Evolutionary conservation across 1,284 basidiomycete species (phyloP).

Genomic region (Kalmanozyma brasiliensis): DNA sequence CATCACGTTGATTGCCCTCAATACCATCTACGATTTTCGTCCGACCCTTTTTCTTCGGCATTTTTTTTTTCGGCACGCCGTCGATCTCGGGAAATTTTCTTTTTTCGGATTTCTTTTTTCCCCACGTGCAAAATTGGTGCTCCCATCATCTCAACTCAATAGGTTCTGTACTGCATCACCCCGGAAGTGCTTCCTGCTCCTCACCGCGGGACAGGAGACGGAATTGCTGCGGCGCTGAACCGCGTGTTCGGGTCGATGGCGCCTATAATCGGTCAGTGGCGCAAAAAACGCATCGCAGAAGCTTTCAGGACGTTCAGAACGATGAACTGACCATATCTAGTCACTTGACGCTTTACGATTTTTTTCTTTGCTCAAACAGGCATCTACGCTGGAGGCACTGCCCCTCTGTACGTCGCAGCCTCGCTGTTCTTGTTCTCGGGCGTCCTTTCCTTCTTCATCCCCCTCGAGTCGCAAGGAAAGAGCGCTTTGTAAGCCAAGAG

Average conservation of each 20-base stretch:
- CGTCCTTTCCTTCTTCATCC: conserved; percentile 58
- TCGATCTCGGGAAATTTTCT: background rate
- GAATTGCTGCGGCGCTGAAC: conserved; percentile 62
- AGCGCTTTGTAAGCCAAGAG: conserved; percentile 15
- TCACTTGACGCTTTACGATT: too few species aligned
- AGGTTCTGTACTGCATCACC: conserved; percentile 58
- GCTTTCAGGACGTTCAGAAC: too few species aligned
- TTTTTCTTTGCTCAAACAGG: too few species aligned
- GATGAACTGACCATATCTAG: too few species aligned
- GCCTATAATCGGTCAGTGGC: conserved; percentile 65
- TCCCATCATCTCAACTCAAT: background rate
- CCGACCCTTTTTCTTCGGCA: too few species aligned
- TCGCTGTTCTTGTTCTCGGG: conserved; percentile 59
- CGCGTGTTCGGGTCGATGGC: conserved; percentile 62
- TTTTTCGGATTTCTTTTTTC: background rate
- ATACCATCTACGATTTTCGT: too few species aligned
- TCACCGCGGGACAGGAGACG: conserved; percentile 65
- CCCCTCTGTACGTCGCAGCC: conserved; percentile 58
- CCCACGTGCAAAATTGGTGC: background rate
- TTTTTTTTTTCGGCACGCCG: background rate
- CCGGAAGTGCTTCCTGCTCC: conserved; percentile 66
- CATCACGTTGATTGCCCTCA: too few species aligned
- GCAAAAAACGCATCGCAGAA: too few species aligned
- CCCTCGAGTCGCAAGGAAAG: conserved; percentile 53
- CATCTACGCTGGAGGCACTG: conserved; percentile 50